Conservation (phyloP, 805 yeast species). For the Starmerella stellata region DNA sequence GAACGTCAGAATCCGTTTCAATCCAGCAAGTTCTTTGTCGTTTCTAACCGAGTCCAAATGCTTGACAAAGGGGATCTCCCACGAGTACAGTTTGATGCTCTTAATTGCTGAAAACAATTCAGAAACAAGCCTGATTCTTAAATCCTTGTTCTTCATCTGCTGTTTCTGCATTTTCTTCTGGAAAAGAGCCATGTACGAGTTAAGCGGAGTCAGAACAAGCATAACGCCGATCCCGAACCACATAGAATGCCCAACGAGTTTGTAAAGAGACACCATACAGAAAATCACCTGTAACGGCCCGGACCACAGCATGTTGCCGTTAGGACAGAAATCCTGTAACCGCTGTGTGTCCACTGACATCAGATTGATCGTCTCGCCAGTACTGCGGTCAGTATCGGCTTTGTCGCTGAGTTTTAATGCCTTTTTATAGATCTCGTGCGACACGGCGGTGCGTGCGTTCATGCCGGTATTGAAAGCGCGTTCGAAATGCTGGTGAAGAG, state of each 20-base stretch:
- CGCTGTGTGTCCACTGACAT: slow-evolving; percentile 57
- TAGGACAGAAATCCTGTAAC: slow-evolving; percentile 52
- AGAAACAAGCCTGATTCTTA: slow-evolving; percentile 58
- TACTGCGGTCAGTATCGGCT: slow-evolving; percentile 38
- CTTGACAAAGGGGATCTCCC: slow-evolving; percentile 61
- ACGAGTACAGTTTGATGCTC: slow-evolving; percentile 64
- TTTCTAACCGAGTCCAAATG: slow-evolving; percentile 35
- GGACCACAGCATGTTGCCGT: slow-evolving; percentile 66
- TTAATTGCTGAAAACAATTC: slow-evolving; percentile 84
- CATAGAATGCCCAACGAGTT: slow-evolving; percentile 61
- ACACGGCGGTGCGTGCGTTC: neutral
- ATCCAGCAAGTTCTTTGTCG: slow-evolving; percentile 34
- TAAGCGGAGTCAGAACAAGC: slow-evolving; percentile 69
- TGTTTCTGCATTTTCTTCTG: slow-evolving; percentile 43
- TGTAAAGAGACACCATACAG: slow-evolving; percentile 59
- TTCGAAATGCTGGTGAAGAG: neutral
- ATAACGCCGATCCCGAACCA: slow-evolving; percentile 77
- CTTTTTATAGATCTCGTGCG: slow-evolving; percentile 34
- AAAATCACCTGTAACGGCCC: slow-evolving; percentile 79
- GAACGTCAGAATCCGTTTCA: slow-evolving; percentile 44
- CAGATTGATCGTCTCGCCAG: slow-evolving; percentile 67
- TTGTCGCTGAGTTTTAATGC: slow-evolving; percentile 39
- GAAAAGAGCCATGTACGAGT: slow-evolving; percentile 22
- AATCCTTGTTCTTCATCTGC: slow-evolving; percentile 76
- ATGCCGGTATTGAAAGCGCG: neutral